These are phyloP conservation scores for Tolypocladium cylindrosporum DNA, from an alignment of 2,329 filamentous ascomycete species.

Conservation along the genomic window DNA sequence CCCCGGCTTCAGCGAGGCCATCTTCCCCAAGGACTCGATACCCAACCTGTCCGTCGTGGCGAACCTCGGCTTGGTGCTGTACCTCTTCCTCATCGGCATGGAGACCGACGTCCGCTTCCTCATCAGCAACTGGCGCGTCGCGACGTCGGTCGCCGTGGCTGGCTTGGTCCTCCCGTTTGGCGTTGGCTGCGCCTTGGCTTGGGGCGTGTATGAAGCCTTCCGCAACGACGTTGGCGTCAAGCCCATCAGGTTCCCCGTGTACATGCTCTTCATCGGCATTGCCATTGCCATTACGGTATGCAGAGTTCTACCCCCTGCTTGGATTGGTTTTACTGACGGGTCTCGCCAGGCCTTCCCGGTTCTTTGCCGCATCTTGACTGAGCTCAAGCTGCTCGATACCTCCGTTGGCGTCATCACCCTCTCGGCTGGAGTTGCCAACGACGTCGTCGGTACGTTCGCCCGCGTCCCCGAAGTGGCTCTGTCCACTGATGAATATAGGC, in stretches of 20 bases:
- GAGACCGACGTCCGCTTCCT: constrained; percentile 78
- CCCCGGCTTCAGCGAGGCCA: constrained; percentile 63
- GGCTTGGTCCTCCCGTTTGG: constrained; percentile 80
- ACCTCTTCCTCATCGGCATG: constrained; percentile 78
- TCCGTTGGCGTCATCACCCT: constrained; percentile 81
- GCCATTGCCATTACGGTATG: constrained; percentile 73
- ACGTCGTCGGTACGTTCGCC: constrained; percentile 38
- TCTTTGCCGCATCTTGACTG: constrained; percentile 84
- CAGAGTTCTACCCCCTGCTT: too few species aligned
- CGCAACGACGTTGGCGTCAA: constrained; percentile 27
- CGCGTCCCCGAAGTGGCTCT: background rate
- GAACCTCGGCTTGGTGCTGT: constrained; percentile 74
- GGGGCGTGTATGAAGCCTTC: constrained; percentile 71
- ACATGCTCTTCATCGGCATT: constrained; percentile 74
- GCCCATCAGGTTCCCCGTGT: constrained; percentile 39
- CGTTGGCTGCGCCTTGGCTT: constrained; percentile 69
- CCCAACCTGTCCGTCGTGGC: constrained; percentile 68
- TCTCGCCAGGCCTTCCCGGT: constrained; percentile 59
- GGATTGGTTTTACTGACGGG: background rate
- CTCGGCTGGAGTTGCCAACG: constrained; percentile 86
- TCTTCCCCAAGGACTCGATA: constrained; percentile 69
- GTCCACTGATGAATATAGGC: constrained; percentile 10
- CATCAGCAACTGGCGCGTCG: constrained; percentile 69
- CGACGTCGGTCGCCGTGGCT: constrained; percentile 64
- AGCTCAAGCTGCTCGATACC: constrained; percentile 75